Base-by-base conservation (phyloP, 2,329 filamentous ascomycete genomes). In the Corinectria fuckeliana region DNA sequence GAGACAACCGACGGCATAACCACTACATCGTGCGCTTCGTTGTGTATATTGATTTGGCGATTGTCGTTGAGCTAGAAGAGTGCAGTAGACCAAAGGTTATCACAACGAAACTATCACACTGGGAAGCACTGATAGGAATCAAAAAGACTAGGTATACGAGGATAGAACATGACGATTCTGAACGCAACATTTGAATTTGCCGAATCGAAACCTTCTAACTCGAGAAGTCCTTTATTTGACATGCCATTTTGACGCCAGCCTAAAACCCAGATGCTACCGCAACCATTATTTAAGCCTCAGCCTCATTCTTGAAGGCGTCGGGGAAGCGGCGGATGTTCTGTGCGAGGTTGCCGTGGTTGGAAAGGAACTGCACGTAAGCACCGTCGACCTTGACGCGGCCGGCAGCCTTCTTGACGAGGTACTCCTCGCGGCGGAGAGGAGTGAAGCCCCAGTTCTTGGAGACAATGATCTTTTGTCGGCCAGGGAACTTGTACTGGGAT, bases 391-490 rank as follows among this genome's bases (percentile, higher is more conserved):
- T 92, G 84, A 99, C 90, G 79, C 88, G 90, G 79, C 95, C 95
- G 76, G 90, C 91, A 78, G 92, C 87, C 88, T 96, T 96, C 86
- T 94, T 91, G 82, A 93, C 88, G 78, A 96, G 85, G 86, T 98
- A 99, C 82, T 99, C 95, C 74, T 98, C 95, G 75, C 95, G 93
- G 77, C 92, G 91, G 76, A 99, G 92, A 78, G 93, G 93, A 67
- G 95, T 99, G 91, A 99, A 99, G 74, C 95, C 95, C 95, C 95
- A 99, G 90, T 99, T 99, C 93, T 98, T 99, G 87, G 91, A 96
- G 85, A 98, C 90, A 77, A 99, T 97, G 86, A 99, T 98, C 93
- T 99, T 99, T 89, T 99, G 95, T 85, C 95, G 94, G 82, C 95
- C 95, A 72, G 95, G 95, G 92, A 99, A 99, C 91, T 98, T 99